A percentile compares a stretch with the other conserved stretches of the same genome.
Evolutionary conservation across 805 yeast genomes (phyloP).

Genomic region (Isabelozyma heimii): DNA sequence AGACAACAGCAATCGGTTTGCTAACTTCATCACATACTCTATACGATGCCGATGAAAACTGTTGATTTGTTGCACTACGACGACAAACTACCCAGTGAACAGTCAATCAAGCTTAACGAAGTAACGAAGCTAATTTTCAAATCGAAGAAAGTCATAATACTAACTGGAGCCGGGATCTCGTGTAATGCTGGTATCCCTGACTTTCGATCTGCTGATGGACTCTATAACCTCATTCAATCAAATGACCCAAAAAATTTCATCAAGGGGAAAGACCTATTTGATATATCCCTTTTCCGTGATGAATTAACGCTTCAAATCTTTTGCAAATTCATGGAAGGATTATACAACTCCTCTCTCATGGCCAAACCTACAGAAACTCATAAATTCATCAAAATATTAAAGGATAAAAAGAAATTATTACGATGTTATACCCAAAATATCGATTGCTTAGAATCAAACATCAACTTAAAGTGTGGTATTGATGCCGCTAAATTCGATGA

Average conservation of each 20-base stretch:
- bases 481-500: conserved; percentile 28
- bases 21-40: no score
- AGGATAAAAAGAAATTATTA: conserved; percentile 62
- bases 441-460: conserved; percentile 75
- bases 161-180: conserved; percentile 96
- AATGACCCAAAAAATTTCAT: conserved; percentile 61
- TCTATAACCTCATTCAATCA: conserved; percentile 69
- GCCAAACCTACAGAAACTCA: conserved; percentile 89
- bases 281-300: conserved; percentile 74
- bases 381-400: conserved; percentile 60
- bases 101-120: conserved; percentile 31
- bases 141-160: conserved; percentile 59
- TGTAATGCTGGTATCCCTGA: conserved; percentile 98
- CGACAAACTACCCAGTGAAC: conserved; percentile 20
- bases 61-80: conserved; percentile 17
- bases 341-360: conserved; percentile 57
- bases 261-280: conserved; percentile 89
- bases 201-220: conserved; percentile 80
- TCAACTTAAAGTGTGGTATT: conserved; percentile 62
- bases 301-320: conserved; percentile 67
- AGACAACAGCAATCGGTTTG: no score
- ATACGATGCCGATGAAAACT: conserved; percentile 22
- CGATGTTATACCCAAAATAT: conserved; percentile 95
- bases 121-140: conserved; percentile 44
- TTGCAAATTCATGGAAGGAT: conserved; percentile 83